Evolutionary conservation across 495 filamentous ascomycete species (phyloP), one percentile per base, ranked within the genome.

Genomic region (Aspergillus coremiiformis): DNA sequence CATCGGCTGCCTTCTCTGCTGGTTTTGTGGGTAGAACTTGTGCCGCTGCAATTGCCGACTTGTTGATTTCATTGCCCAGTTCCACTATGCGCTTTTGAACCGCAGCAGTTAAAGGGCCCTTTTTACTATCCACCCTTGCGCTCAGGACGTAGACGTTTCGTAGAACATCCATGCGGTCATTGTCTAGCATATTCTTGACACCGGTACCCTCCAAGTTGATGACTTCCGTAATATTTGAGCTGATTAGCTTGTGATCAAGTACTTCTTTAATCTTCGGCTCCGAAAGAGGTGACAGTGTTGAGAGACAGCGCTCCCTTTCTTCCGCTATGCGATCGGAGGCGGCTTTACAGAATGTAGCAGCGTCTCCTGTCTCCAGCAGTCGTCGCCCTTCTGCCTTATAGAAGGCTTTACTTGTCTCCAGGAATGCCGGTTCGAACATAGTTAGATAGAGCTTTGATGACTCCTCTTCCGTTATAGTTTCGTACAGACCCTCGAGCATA

Each of bases 401-500:
- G 58, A 95, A 99, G 0, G 62, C 67, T 9, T 68, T 67, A 58
- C 89, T 96, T 3, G 78, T 78, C 4, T 68, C 61, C 9, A 97
- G 67, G 62, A 92, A 95, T 17, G 80, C 78, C 0, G 78, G 80
- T 62, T 99, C 90, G 59, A 99, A 97, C 0, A 77, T 76, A 3
- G 84, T 85, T 20, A 91, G 62, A 61, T 99, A 99, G 0, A 99
- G 78, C 61, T 87, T 92, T 15, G 86, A 76, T 20, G 57, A 64
- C 24, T 84, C 78, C 14, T 83, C 79, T 58, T 94, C 90, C 1
- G 79, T 75, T 29, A 86, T 77, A 0, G 82, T 86, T 62, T 94
- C 88, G 63, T 95, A 94, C 0, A 99, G 78, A 26, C 81, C 81
- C 64, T 97, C 93, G 3, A 99, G 74, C 90, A 97, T 96, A 55